These are phyloP conservation scores for Arctium lappa DNA, from an alignment of 129 eudicot species.

Conservation along the genomic window DNA sequence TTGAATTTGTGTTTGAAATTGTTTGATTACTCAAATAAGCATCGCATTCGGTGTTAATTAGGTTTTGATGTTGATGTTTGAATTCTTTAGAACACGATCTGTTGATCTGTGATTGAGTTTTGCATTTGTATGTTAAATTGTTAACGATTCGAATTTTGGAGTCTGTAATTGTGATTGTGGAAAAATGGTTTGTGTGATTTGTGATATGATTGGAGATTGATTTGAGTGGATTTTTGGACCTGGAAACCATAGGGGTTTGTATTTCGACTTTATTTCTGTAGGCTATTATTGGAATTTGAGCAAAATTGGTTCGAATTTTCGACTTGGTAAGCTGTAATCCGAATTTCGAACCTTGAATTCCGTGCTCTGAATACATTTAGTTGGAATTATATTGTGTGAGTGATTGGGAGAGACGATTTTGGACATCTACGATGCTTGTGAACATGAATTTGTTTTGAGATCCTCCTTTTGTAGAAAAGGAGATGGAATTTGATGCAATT, in stretches of 20 bases:
- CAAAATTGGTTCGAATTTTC: background rate
- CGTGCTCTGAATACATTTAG: background rate
- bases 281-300: background rate
- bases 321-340: background rate
- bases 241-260: slow-evolving; percentile 10
- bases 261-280: background rate
- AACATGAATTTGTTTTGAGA: slow-evolving; percentile 4
- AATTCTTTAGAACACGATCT: background rate
- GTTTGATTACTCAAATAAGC: background rate
- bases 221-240: slow-evolving; percentile 4
- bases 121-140: background rate
- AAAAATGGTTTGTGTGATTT: background rate
- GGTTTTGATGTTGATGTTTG: slow-evolving; percentile 12
- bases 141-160: background rate
- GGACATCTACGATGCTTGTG: background rate
- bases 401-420: background rate
- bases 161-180: background rate
- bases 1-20: background rate
- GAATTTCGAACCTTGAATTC: background rate
- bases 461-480: background rate
- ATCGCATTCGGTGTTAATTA: slow-evolving; percentile 12
- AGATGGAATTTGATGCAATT: background rate
- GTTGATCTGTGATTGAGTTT: background rate
- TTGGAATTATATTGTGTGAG: background rate
- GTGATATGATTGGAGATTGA: slow-evolving; percentile 1